Evolutionary conservation across 2,329 filamentous ascomycete genomes (phyloP), one percentile per base, ranked within the genome.

Genomic region (Cladosporium sp.): DNA sequence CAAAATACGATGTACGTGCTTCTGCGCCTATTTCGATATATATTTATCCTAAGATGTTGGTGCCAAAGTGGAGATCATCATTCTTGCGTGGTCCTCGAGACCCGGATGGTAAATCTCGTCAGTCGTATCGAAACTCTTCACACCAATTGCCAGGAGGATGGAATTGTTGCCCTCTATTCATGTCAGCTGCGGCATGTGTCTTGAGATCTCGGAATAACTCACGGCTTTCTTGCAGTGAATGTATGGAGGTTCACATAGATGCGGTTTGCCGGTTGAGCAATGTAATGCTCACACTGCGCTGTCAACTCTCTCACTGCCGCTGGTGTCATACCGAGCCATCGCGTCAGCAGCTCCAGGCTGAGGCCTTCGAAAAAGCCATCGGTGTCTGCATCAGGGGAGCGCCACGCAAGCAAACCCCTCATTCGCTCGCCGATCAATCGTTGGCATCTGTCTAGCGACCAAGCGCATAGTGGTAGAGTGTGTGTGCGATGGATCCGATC

Each of bases 171-270:
- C 41, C 41, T 47, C 41, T 47, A 7, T 10, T 5, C n/a, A 21
- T 11, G 41, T 47, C 41, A 21, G 41, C n/a, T 21, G 1, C n/a
- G n/a, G 3, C 41, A 21, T 11, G 4, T 4, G 4, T 24, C 5
- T 12, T 11, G 14, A 21, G 4, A 21, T 47, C 41, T 41, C n/a
- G 18, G 24, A 44, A 14, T 24, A 24, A 32, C 59, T 62, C 14
- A 62, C 59, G 59, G 47, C 32, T 32, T 30, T 18, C 59, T 52
- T 6, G 59, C 59, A 6, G 47, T 52, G 8, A 34, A 62, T 4
- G 44, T 28, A n/a, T 62, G 59, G 3, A 54, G 30, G 6, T 54
- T 30, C 18, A 62, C 59, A 14, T 36, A 62, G 3, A 38, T 32
- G 8, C 34, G 32, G 11, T 59, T 24, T 14, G 47, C 36, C 3